Evolutionary conservation across 2,329 filamentous ascomycete species (phyloP).

Genomic region (Botrytis squamosa): DNA sequence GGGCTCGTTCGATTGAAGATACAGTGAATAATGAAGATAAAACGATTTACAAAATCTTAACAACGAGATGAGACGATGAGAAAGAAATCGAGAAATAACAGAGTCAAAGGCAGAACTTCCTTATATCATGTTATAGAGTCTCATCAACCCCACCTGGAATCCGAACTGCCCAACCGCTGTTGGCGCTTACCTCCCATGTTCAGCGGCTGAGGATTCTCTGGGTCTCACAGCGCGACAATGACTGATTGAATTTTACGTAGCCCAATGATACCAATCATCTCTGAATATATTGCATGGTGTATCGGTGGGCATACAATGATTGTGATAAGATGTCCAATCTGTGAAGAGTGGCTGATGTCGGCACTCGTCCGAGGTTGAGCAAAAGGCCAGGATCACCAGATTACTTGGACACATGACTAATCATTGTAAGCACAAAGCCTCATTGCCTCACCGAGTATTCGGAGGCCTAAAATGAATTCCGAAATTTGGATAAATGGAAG

Average conservation of each 20-base stretch:
- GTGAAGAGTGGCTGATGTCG: not conserved
- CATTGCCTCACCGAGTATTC: slow-evolving; percentile 7
- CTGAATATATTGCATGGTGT: not conserved
- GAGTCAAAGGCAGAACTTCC: not conserved
- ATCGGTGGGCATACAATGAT: not conserved
- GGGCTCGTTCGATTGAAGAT: not conserved
- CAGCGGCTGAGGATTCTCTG: slow-evolving; percentile 16
- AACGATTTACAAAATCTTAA: not conserved
- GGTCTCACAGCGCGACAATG: not conserved
- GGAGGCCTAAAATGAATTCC: not conserved
- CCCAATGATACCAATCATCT: not conserved
- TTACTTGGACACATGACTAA: not conserved
- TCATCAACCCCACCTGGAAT: not conserved
- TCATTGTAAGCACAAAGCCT: slow-evolving; percentile 6
- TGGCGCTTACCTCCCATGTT: slow-evolving; percentile 17
- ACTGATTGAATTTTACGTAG: not conserved
- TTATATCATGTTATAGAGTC: not conserved
- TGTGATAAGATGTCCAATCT: not conserved
- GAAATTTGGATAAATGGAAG: not conserved
- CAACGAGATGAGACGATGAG: not conserved
- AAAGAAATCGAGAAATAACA: not conserved
- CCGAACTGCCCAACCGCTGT: not conserved
- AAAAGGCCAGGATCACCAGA: not conserved
- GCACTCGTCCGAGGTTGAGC: not conserved
- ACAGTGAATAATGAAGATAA: not conserved